Conservation (phyloP, 2,329 filamentous ascomycete species). For the Mycosphaerella sp. region DNA sequence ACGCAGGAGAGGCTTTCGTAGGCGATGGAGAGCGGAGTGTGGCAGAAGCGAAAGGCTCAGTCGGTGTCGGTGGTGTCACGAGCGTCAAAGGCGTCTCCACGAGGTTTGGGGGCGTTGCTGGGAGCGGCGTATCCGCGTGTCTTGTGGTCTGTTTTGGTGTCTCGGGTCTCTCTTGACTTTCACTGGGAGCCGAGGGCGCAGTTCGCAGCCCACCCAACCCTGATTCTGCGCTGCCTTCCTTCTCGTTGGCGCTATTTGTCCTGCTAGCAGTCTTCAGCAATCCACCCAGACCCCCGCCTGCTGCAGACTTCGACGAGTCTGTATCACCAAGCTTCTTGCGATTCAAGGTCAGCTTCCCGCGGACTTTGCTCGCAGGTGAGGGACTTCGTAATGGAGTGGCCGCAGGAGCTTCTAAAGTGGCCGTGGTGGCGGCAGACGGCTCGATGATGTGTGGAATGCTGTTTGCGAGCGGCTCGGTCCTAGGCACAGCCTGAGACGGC, state of each 20-base stretch:
- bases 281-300: slow-evolving; percentile 39
- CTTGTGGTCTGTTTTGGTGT: slow-evolving; percentile 21
- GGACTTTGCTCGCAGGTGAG: slow-evolving; percentile 66
- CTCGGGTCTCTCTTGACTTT: slow-evolving; percentile 19
- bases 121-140: slow-evolving; percentile 33
- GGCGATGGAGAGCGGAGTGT: slow-evolving; percentile 22
- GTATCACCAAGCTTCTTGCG: slow-evolving; percentile 44
- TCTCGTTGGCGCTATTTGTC: slow-evolving; percentile 30
- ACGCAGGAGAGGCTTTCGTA: slow-evolving; percentile 42
- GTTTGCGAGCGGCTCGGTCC: slow-evolving; percentile 32
- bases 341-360: slow-evolving; percentile 57
- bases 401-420: slow-evolving; percentile 19
- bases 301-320: slow-evolving; percentile 38
- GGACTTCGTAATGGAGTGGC: slow-evolving; percentile 49
- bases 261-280: slow-evolving; percentile 39
- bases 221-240: slow-evolving; percentile 23
- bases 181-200: not conserved
- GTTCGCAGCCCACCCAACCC: not conserved
- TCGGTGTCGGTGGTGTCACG: slow-evolving; percentile 60
- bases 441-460: slow-evolving; percentile 31
- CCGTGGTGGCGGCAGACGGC: slow-evolving; percentile 20
- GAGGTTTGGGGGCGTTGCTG: slow-evolving; percentile 39
- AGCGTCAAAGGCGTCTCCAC: slow-evolving; percentile 49
- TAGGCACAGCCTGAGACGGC: slow-evolving; percentile 24
- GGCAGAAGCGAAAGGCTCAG: slow-evolving; percentile 34